A percentile compares a stretch with the other conserved stretches of the same genome.
Conservation (phyloP, 1,284 basidiomycete genomes). For the Mycosarcoma maydis region DNA sequence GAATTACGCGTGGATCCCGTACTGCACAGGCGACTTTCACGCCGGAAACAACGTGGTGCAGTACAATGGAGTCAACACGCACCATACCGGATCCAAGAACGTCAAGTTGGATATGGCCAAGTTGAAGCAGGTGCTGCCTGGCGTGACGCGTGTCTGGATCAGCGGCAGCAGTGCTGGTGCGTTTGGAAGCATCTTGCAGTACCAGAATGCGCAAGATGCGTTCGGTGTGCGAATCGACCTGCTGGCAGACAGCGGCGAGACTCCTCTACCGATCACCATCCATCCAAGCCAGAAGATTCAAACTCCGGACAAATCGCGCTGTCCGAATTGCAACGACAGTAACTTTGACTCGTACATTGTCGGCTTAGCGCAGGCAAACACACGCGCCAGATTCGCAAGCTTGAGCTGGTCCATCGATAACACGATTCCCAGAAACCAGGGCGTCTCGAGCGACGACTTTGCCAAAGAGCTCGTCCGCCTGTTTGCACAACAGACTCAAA, state of each 20-base stretch:
- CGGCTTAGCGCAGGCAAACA: conserved; percentile 27
- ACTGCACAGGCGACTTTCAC: conserved; percentile 38
- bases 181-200: conserved; percentile 28
- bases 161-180: conserved; percentile 21
- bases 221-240: conserved; percentile 24
- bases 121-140: conserved; percentile 16
- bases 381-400: conserved; percentile 20
- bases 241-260: conserved; percentile 25
- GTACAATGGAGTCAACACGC: conserved; percentile 12
- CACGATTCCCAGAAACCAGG: conserved; percentile 26
- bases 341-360: conserved; percentile 35
- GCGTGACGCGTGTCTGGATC: conserved; percentile 8
- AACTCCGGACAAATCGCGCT: conserved; percentile 11
- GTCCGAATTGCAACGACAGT: conserved; percentile 29
- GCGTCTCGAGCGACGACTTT: conserved; percentile 9
- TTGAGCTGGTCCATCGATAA: conserved; percentile 32
- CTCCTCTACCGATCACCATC: conserved; percentile 10
- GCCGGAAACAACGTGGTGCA: conserved; percentile 23
- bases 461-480: conserved; percentile 10
- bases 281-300: conserved; percentile 27
- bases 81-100: conserved; percentile 24
- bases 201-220: conserved; percentile 20
- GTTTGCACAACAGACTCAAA: conserved; percentile 11
- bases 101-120: conserved; percentile 15
- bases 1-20: conserved; percentile 29